Base-by-base conservation (phyloP, 345 rosid species). In the Linum tenue region DNA sequence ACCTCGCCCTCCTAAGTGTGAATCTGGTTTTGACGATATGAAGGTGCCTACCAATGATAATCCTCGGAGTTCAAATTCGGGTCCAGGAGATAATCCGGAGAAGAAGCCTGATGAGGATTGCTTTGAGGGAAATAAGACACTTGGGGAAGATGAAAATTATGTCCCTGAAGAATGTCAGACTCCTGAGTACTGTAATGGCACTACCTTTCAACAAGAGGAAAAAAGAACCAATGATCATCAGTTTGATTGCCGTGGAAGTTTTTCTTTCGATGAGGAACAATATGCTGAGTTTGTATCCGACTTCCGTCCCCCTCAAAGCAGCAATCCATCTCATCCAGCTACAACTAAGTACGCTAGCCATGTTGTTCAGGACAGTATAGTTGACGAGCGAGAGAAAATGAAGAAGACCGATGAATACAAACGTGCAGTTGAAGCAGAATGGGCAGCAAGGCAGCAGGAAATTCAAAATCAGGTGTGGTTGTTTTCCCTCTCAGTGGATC, bases 351-450 rank as follows among this genome's bases (percentile, higher is more conserved):
- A 60, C 65, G 9, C 41, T 14, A 31, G 60, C 12, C 62, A 55
- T 61, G 68, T 65, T 71, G 56, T 71, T 68, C 69, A 37, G 63
- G 60, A 65, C 8, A 78, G 78, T 75, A 69, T 84, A 60, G 80
- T 92, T 73, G 81, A 79, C 63, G 85, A 81, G 59, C 79, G 89
- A 71, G 94, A 92, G 81, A 86, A 72, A 76, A 76, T 85, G 50
- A 90, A 92, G 80, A 87, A 86, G 83, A 90, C 98, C 15, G 84
- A 83, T 74, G 91, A 84, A 67, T 90, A 84, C 83, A 90, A 86
- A 77, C 88, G 69, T 78, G 97, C 90, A 56, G 68, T 39, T 37
- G 86, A 92, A 80, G 85, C 83, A 81, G 98, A 90, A 80, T 85
- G 90, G 97, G 86, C 81, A 64, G 85, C 91, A 55, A 84, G 92